Evolutionary conservation across 2,329 filamentous ascomycete species (phyloP).

Genomic region (Claviceps africana): DNA sequence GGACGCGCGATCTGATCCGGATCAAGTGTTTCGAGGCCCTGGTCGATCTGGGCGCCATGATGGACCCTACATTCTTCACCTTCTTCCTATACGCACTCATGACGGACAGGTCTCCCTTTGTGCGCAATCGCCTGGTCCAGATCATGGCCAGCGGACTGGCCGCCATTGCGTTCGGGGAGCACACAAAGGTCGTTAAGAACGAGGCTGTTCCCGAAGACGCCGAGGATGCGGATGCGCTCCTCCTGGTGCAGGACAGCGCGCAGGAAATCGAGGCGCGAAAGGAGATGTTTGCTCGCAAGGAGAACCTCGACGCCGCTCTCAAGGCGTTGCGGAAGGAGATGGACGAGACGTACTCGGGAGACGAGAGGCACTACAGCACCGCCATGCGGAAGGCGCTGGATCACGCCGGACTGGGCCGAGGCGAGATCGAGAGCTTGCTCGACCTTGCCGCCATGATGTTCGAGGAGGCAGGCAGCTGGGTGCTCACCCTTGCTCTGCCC

Average conservation of each 20-base stretch:
- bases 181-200: conserved; percentile 29
- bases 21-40: conserved; percentile 53
- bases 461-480: conserved; percentile 28
- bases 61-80: conserved; percentile 38
- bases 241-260: conserved; percentile 29
- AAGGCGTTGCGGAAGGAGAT: conserved; percentile 29
- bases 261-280: conserved; percentile 42
- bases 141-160: conserved; percentile 46
- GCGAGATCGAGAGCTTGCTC: conserved; percentile 27
- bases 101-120: conserved; percentile 49
- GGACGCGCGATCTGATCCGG: conserved; percentile 46
- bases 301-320: conserved; percentile 45
- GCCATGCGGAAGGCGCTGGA: conserved; percentile 30
- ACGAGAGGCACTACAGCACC: conserved; percentile 25
- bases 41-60: conserved; percentile 47
- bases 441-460: conserved; percentile 34
- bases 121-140: conserved; percentile 46
- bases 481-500: conserved; percentile 27
- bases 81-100: conserved; percentile 45
- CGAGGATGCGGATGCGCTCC: conserved; percentile 19
- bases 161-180: conserved; percentile 49
- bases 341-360: conserved; percentile 25
- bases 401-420: conserved; percentile 24
- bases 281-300: conserved; percentile 50
- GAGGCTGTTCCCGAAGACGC: conserved; percentile 23